Conservation (phyloP, 192 early-diverging fungal genomes). For the Chytriomyces hyalinus region DNA sequence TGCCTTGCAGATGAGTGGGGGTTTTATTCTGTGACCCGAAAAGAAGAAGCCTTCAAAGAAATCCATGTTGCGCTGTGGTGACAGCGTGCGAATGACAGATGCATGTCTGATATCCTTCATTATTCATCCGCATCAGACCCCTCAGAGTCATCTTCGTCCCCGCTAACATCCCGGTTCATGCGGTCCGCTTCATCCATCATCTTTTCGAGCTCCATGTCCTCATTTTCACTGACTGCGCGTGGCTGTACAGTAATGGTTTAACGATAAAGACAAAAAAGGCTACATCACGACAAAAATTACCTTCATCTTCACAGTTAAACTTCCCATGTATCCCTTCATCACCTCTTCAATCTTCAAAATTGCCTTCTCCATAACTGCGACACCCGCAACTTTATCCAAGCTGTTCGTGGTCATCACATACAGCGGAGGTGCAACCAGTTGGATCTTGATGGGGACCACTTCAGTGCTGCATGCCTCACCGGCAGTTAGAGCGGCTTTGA, state of each 20-base stretch:
- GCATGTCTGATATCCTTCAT: too few species aligned
- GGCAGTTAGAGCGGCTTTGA: slow-evolving; percentile 85
- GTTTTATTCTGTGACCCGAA: too few species aligned
- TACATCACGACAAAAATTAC: slow-evolving; percentile 23
- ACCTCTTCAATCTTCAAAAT: slow-evolving; percentile 77
- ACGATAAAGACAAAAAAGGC: slow-evolving; percentile 4
- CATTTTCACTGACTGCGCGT: slow-evolving; percentile 85
- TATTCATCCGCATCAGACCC: slow-evolving; percentile 47
- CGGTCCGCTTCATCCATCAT: slow-evolving; percentile 86
- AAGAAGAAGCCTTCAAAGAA: too few species aligned
- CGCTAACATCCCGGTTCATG: slow-evolving; percentile 91
- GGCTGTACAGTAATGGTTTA: slow-evolving; percentile 52
- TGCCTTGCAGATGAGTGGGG: too few species aligned
- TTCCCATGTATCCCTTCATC: slow-evolving; percentile 75
- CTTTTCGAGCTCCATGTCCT: slow-evolving; percentile 91
- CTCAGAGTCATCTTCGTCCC: slow-evolving; percentile 83
- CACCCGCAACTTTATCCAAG: slow-evolving; percentile 83
- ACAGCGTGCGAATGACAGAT: too few species aligned
- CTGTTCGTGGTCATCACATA: slow-evolving; percentile 91
- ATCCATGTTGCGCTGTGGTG: neutral
- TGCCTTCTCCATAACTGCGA: slow-evolving; percentile 88
- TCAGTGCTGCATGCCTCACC: slow-evolving; percentile 82
- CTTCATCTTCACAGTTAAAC: slow-evolving; percentile 85
- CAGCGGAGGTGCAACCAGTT: slow-evolving; percentile 89
- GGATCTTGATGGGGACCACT: slow-evolving; percentile 81